phyloP scores from a whole-genome alignment of 495 filamentous ascomycete species.

The Aspergillus biplanus region DNA sequence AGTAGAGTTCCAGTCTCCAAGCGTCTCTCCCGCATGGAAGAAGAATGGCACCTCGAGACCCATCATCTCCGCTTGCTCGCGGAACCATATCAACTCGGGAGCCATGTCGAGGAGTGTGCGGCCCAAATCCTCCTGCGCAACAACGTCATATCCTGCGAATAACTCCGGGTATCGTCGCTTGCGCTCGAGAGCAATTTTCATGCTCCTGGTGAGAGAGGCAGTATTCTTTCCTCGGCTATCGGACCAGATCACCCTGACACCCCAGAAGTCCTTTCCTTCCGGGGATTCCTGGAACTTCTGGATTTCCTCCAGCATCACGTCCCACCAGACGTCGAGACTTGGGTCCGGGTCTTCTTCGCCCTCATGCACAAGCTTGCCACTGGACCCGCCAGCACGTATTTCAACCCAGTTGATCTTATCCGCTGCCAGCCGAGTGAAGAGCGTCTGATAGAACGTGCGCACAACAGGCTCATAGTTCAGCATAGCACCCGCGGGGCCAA shows the following conservation, averaged over 20 bases:
- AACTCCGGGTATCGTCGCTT: conserved; percentile 25
- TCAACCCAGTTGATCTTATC: conserved; percentile 26
- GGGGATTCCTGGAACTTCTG: conserved; percentile 17
- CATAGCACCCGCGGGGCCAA: conserved; percentile 11
- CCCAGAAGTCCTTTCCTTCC: conserved; percentile 22
- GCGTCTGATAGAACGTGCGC: conserved; percentile 19
- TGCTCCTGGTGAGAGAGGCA: conserved; percentile 14
- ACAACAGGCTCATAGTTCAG: conserved; percentile 24
- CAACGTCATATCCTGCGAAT: conserved; percentile 27
- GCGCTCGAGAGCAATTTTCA: conserved; percentile 21
- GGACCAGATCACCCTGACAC: conserved; percentile 25
- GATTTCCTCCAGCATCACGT: conserved; percentile 24
- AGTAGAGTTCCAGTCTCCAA: conserved; percentile 30
- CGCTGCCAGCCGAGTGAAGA: conserved; percentile 10
- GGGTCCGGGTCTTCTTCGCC: conserved; percentile 22
- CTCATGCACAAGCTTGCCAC: conserved; percentile 16
- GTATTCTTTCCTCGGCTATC: conserved; percentile 15
- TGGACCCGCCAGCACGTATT: conserved; percentile 15
- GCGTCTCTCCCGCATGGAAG: conserved; percentile 31
- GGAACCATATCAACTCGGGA: conserved; percentile 29
- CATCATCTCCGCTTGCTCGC: conserved; percentile 16
- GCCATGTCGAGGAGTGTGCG: conserved; percentile 23
- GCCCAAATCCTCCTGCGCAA: conserved; percentile 30
- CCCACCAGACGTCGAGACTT: conserved; percentile 19
- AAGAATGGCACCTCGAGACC: conserved; percentile 28